Percentiles rank a stretch among this genome's conserved stretches.
Conservation (phyloP, 352 stramenopile species). For the Phytophthora sansomeana region DNA sequence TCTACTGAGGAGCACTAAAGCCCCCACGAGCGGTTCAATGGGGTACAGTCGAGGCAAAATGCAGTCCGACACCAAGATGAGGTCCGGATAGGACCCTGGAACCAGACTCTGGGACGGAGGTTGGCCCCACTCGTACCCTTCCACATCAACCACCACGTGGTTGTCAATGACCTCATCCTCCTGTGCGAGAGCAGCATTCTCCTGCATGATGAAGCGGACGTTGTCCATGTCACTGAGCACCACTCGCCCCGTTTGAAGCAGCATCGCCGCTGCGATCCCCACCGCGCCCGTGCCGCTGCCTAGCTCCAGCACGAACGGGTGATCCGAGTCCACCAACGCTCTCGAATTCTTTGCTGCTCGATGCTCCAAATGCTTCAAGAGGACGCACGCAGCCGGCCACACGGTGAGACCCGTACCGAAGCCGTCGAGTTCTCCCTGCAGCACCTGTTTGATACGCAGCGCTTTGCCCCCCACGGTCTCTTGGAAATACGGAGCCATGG, state of each 20-base stretch:
- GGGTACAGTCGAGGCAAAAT: constrained; percentile 97
- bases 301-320: constrained; percentile 87
- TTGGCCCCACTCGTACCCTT: constrained; percentile 92
- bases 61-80: constrained; percentile 96
- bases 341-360: constrained; percentile 42
- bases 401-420: constrained; percentile 85
- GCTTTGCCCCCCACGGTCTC: constrained; percentile 48
- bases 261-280: constrained; percentile 87
- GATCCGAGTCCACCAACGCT: constrained; percentile 15
- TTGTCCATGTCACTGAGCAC: constrained; percentile 92
- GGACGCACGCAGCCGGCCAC: constrained; percentile 82
- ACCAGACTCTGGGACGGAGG: constrained; percentile 48
- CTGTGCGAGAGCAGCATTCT: constrained; percentile 79
- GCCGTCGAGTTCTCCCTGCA: constrained; percentile 83
- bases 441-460: constrained; percentile 75
- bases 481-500: constrained; percentile 71
- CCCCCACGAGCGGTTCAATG: constrained; percentile 93
- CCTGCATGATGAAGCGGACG: constrained; percentile 89
- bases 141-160: constrained; percentile 62
- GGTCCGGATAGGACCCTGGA: constrained; percentile 46
- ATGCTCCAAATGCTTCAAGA: constrained; percentile 85
- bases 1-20: constrained; percentile 75
- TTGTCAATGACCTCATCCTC: constrained; percentile 35
- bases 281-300: constrained; percentile 93
- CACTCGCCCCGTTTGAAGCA: constrained; percentile 78